Conservation (phyloP, 139 green algal genomes). For the Volvox africanus region DNA sequence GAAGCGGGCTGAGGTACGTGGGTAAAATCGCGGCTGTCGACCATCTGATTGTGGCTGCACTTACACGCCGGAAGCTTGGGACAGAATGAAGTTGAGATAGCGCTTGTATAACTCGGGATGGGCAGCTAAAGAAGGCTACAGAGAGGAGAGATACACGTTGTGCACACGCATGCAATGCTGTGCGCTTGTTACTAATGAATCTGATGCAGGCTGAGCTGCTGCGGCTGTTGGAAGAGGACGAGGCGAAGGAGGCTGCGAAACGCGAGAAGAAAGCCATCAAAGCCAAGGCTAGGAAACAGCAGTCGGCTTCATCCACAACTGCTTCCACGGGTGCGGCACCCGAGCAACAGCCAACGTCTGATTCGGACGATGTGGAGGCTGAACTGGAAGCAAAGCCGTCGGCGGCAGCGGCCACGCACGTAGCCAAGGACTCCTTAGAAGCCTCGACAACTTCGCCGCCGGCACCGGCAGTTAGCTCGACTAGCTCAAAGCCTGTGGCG, state of each 20-base stretch:
- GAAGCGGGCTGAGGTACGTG: conserved; percentile 60
- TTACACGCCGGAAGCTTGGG: too few relatives aligned
- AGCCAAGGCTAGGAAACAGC: conserved; percentile 36
- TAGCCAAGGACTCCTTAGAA: background rate
- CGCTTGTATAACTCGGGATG: too few relatives aligned
- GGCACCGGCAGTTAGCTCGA: background rate
- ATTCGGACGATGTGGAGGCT: conserved; percentile 14
- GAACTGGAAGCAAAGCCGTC: background rate
- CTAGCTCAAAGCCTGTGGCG: background rate
- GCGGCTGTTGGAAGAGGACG: conserved; percentile 43
- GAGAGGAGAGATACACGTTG: too few relatives aligned
- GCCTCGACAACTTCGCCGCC: background rate
- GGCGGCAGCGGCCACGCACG: background rate
- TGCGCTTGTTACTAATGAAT: too few relatives aligned
- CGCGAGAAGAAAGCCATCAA: conserved; percentile 47
- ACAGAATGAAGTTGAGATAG: too few relatives aligned
- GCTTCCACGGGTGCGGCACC: background rate
- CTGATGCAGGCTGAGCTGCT: conserved; percentile 24
- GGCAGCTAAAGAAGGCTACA: too few relatives aligned
- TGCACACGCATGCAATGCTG: too few relatives aligned
- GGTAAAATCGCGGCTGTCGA: too few relatives aligned
- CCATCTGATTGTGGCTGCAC: too few relatives aligned
- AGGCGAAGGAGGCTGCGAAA: conserved; percentile 39
- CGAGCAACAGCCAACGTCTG: background rate
- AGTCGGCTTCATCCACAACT: background rate